Conservation (phyloP, 2,329 filamentous ascomycete genomes). For the Escovopsis weberi region DNA sequence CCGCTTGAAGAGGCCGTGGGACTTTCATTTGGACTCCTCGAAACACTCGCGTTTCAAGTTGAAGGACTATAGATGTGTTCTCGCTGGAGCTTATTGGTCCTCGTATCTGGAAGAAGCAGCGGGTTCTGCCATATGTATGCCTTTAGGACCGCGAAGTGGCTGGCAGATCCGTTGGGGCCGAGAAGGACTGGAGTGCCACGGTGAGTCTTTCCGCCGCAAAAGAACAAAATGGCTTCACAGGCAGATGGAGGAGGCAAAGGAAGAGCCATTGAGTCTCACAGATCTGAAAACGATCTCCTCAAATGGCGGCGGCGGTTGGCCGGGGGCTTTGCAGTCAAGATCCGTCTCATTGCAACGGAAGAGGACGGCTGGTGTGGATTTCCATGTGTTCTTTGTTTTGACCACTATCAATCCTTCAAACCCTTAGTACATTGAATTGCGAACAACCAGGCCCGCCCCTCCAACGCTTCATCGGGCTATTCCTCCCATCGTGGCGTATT, state of each 20-base stretch:
- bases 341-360: too few species aligned
- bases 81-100: conserved; percentile 14
- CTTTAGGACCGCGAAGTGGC: conserved; percentile 11
- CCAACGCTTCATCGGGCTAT: too few species aligned
- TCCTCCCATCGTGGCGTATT: too few species aligned
- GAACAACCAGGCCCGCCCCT: too few species aligned
- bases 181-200: conserved; percentile 5
- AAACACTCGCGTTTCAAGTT: conserved; percentile 2
- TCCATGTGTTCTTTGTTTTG: too few species aligned
- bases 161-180: conserved; percentile 13
- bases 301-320: neutral
- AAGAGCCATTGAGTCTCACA: too few species aligned
- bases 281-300: neutral
- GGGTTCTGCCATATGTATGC: conserved; percentile 17
- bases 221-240: neutral
- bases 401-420: too few species aligned
- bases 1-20: conserved; percentile 1
- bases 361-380: too few species aligned
- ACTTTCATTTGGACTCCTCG: neutral
- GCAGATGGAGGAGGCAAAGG: too few species aligned
- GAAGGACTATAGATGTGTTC: conserved; percentile 16
- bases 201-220: neutral
- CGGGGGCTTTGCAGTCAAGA: too few species aligned
- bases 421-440: too few species aligned
- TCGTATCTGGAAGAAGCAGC: conserved; percentile 17